phyloP scores from a whole-genome alignment of 2,329 filamentous ascomycete genomes.

The Trichoderma guizhouense region DNA sequence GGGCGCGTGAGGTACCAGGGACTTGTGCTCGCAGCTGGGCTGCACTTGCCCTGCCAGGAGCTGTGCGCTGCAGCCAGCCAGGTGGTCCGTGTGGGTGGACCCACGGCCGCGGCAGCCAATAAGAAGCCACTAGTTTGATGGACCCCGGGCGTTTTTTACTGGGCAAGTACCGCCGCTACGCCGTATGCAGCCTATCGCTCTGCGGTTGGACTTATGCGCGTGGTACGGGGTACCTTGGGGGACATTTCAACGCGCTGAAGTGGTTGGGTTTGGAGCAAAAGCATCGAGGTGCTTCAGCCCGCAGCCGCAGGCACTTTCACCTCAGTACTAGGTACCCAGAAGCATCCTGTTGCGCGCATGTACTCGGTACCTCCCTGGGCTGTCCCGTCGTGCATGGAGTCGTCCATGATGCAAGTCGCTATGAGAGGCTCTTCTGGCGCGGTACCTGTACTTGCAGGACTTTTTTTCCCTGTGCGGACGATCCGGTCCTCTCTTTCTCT shows the following conservation, averaged over 20 bases:
- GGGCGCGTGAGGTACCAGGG: not conserved
- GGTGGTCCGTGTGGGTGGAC: constrained; percentile 5
- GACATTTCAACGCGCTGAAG: not conserved
- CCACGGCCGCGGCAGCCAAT: not conserved
- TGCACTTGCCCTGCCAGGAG: constrained; percentile 15
- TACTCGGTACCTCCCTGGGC: not conserved
- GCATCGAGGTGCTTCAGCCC: not conserved
- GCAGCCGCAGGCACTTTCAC: not conserved
- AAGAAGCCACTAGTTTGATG: not conserved
- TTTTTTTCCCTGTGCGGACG: not conserved
- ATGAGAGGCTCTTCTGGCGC: not conserved
- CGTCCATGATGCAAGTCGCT: not conserved
- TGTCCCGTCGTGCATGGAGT: not conserved
- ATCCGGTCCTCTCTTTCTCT: not conserved
- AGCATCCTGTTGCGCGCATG: not conserved
- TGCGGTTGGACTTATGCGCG: not conserved
- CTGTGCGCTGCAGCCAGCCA: constrained; percentile 19
- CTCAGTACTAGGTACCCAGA: not conserved
- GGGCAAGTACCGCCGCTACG: constrained; percentile 15
- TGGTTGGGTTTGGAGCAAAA: not conserved
- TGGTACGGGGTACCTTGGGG: not conserved
- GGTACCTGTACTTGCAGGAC: not conserved
- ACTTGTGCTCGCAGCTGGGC: not conserved
- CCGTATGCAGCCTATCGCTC: constrained; percentile 11
- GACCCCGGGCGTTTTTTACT: constrained; percentile 4